These are phyloP conservation scores for Clathrus columnatus DNA, from an alignment of 768 basidiomycete genomes.

Conservation along the genomic window DNA sequence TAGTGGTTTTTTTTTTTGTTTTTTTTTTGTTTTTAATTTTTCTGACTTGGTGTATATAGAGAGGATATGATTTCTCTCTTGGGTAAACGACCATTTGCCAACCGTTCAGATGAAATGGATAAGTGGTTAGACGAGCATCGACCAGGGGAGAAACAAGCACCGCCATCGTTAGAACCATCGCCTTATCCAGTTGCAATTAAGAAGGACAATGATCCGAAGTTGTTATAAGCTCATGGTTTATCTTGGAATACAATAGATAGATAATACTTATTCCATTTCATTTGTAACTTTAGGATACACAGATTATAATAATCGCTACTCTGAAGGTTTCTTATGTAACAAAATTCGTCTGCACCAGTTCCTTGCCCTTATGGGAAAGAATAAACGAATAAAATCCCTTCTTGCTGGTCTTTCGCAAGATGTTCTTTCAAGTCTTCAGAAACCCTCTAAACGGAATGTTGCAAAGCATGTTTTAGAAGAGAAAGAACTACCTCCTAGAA, in stretches of 20 bases:
- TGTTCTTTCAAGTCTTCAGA: not conserved
- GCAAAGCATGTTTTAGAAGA: not conserved
- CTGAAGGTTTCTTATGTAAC: not conserved
- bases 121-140: constrained; percentile 87
- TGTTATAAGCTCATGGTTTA: not conserved
- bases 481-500: not conserved
- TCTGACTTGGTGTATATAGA: constrained; percentile 28
- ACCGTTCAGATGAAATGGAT: constrained; percentile 87
- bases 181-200: constrained; percentile 4
- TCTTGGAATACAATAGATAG: not conserved
- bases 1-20: constrained; percentile 18
- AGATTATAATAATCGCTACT: not conserved
- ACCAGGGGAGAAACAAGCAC: constrained; percentile 7
- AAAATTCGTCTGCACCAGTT: not conserved
- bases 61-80: constrained; percentile 83
- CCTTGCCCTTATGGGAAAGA: not conserved
- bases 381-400: not conserved
- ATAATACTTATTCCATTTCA: not conserved
- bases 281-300: not conserved
- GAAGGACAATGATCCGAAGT: not conserved
- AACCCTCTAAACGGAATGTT: not conserved
- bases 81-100: constrained; percentile 75
- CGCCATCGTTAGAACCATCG: constrained; percentile 2
- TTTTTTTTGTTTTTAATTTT: not conserved
- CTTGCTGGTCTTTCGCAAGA: not conserved